Base-by-base conservation (phyloP, 345 rosid species). In the Raphanus sativus region DNA sequence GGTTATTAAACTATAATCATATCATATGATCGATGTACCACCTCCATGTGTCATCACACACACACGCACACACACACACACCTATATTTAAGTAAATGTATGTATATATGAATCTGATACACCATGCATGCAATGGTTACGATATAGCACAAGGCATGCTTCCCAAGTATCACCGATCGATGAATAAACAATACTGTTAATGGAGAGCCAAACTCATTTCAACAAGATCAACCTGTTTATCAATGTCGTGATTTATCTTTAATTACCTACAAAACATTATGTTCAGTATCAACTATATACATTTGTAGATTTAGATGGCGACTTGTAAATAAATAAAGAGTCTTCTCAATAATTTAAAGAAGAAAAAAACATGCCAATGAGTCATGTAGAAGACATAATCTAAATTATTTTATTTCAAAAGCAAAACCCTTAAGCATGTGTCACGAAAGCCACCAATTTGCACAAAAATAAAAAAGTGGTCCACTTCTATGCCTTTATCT, bases 401-500 rank as follows among this genome's bases (percentile, higher is more conserved):
- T 58, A 75, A 76, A 82, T 71, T 77, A 83, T 81, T 74, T 15
- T 15, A 52, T 52, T 29, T 42, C 24, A 74, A 74, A 74, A 79
- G 78, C 67, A 74, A 68, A 72, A 50, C 45, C 77, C 54, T 48
- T 73, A 60, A 60, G 64, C 74, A 60, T 73, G 48, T 73, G 69
- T 78, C 77, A 67, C 36, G 45, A 74, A 74, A 74, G 75, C 75
- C 78, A 79, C 71, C 75, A 74, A 69, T 69, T 74, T 79, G 71
- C 54, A 66, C 62, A 80, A 65, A 34, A 56, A 80, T 30, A 58
- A 28, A 28, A 28, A 4, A 50, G 72, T 83, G 86, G 90, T 89
- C 81, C 86, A 84, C 55, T 75, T 78, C 77, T 67, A 75, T 67
- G 77, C 79, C 84, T 84, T 82, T 74, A 76, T 72, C 64, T 50